A percentile compares a stretch with the other conserved stretches of the same genome.
Evolutionary conservation across 768 basidiomycete species (phyloP).

Genomic region (Lactarius tabidus): DNA sequence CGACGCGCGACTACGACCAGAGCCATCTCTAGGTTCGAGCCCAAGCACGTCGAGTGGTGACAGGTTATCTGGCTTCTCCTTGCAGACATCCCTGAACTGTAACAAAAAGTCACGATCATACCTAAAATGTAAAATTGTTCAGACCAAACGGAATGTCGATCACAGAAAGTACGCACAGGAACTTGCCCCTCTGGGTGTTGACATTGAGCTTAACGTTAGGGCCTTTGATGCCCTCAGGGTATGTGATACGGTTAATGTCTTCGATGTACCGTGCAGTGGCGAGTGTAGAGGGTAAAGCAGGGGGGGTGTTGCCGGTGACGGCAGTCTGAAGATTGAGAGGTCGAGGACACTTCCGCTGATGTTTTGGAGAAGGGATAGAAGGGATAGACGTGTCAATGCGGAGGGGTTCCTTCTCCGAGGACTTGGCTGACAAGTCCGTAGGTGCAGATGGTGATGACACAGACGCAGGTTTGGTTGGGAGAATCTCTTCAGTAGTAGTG

Average conservation of each 20-base stretch:
- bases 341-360: constrained; percentile 57
- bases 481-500: constrained; percentile 26
- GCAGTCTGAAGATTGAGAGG: constrained; percentile 65
- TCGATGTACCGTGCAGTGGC: no score
- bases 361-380: constrained; percentile 38
- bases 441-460: constrained; percentile 35
- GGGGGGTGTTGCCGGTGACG: constrained; percentile 39
- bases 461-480: not conserved
- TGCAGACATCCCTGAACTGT: constrained; percentile 91
- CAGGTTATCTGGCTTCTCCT: constrained; percentile 73
- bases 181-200: no score
- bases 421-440: constrained; percentile 42
- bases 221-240: no score
- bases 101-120: constrained; percentile 97
- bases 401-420: constrained; percentile 47
- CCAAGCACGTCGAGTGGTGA: constrained; percentile 90
- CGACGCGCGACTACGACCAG: constrained; percentile 55
- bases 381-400: constrained; percentile 61
- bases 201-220: no score
- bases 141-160: constrained; percentile 1
- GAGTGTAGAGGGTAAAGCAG: constrained; percentile 60
- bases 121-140: constrained; percentile 37
- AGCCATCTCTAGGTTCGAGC: constrained; percentile 74
- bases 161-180: constrained; percentile 50
- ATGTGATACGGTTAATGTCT: no score